phyloP scores from a whole-genome alignment of 169 alveolate genomes.

The Cryptosporidium muris region DNA sequence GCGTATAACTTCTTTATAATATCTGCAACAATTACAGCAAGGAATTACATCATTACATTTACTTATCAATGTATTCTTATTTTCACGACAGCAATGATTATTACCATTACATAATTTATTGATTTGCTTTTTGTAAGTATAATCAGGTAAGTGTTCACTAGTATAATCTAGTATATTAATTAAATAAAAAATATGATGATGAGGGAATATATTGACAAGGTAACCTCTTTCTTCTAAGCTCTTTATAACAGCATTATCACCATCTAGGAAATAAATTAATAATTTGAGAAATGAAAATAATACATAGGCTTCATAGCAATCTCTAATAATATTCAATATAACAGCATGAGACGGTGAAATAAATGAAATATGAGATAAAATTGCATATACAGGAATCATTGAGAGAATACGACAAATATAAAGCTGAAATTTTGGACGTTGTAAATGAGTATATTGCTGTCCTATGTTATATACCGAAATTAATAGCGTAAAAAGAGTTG shows the following conservation, averaged over 20 bases:
- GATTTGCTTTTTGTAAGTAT: not conserved
- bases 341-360: conserved; percentile 14
- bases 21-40: not conserved
- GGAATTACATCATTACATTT: too few relatives aligned
- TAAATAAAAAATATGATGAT: conserved; percentile 3
- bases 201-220: conserved; percentile 28
- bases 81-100: conserved; percentile 1
- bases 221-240: conserved; percentile 9
- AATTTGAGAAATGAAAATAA: conserved; percentile 51
- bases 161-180: not conserved
- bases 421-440: conserved; percentile 47
- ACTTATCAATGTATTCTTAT: not conserved
- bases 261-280: conserved; percentile 31
- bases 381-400: conserved; percentile 69
- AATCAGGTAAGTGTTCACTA: not conserved
- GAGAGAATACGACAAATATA: conserved; percentile 55
- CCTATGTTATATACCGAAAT: conserved; percentile 34
- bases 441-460: conserved; percentile 40
- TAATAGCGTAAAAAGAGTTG: conserved; percentile 41
- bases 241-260: conserved; percentile 25
- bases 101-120: not conserved
- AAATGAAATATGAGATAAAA: conserved; percentile 39
- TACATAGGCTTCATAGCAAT: conserved; percentile 65
- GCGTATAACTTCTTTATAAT: conserved; percentile 17
- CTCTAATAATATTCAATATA: conserved; percentile 40